These are phyloP conservation scores for Lyophyllum semitale DNA, from an alignment of 768 basidiomycete species.

Conservation along the genomic window DNA sequence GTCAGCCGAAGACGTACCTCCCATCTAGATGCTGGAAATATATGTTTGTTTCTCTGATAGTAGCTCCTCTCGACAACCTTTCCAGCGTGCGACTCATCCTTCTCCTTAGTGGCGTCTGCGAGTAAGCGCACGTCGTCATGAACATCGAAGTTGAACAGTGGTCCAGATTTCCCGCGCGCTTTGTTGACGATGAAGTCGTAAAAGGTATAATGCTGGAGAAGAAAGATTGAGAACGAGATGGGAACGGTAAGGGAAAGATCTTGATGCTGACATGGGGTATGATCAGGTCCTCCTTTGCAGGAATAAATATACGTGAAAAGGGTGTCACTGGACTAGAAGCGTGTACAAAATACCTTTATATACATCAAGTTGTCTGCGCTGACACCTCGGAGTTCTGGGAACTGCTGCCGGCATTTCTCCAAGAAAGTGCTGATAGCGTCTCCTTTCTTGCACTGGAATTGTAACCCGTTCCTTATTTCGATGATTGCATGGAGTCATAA, in stretches of 20 bases:
- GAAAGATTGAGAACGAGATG: constrained; percentile 4
- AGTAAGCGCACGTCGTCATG: constrained; percentile 96
- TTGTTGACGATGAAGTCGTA: constrained; percentile 99
- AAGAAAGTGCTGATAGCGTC: constrained; percentile 86
- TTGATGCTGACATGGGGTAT: constrained; percentile 81
- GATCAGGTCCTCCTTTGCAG: constrained; percentile 86
- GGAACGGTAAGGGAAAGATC: neutral
- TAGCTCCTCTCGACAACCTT: constrained; percentile 97
- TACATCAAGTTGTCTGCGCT: constrained; percentile 98
- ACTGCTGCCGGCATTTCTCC: constrained; percentile 91
- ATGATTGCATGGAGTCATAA: neutral
- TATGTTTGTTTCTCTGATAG: constrained; percentile 96
- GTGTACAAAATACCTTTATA: constrained; percentile 67
- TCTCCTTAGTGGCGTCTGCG: constrained; percentile 93
- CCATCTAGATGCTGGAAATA: constrained; percentile 96
- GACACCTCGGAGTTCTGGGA: constrained; percentile 87
- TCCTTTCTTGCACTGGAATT: constrained; percentile 90
- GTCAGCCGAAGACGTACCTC: constrained; percentile 59
- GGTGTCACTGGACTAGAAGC: neutral
- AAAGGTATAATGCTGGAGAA: constrained; percentile 89
- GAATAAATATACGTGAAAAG: neutral
- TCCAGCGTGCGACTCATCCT: constrained; percentile 98
- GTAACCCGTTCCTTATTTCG: neutral
- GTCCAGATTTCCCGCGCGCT: constrained; percentile 96
- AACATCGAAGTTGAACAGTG: constrained; percentile 97